Evolutionary conservation across 1,284 basidiomycete species (phyloP).

Genomic region (Rhizopogon hawkerae): DNA sequence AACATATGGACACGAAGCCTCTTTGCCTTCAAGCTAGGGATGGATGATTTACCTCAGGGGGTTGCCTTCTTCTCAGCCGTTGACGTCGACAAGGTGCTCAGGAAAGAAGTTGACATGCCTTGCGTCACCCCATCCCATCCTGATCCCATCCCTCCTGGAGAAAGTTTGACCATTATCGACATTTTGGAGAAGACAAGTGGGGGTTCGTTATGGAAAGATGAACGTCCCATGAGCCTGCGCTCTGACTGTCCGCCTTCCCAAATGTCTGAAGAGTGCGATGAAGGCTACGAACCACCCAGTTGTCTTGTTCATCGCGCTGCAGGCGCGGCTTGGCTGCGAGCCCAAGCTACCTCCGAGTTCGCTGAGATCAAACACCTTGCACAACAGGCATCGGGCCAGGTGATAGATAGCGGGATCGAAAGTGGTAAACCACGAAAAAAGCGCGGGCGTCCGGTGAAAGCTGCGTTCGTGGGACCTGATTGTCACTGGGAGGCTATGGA

Average conservation of each 20-base stretch:
- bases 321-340: conserved; percentile 57
- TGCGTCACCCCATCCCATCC: conserved; percentile 95
- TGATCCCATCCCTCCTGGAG: conserved; percentile 72
- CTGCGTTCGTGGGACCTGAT: conserved; percentile 8
- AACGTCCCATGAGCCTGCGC: conserved; percentile 39
- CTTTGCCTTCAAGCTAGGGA: conserved; percentile 89
- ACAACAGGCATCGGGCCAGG: conserved; percentile 37
- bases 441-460: background rate
- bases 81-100: conserved; percentile 84
- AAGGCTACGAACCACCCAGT: conserved; percentile 43
- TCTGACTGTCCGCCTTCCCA: conserved; percentile 16
- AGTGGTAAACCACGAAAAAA: background rate
- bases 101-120: conserved; percentile 95
- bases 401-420: conserved; percentile 28
- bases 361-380: conserved; percentile 61
- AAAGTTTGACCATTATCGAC: conserved; percentile 70
- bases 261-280: background rate
- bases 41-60: conserved; percentile 92
- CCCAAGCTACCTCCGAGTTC: conserved; percentile 64
- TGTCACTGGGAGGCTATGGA: conserved; percentile 20
- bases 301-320: conserved; percentile 57
- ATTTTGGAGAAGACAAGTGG: conserved; percentile 61
- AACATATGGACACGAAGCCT: conserved; percentile 93
- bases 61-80: conserved; percentile 97
- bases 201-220: conserved; percentile 54